Evolutionary conservation across 1,139 yeast species (phyloP).

Genomic region (Blastobotrys aristatus): DNA sequence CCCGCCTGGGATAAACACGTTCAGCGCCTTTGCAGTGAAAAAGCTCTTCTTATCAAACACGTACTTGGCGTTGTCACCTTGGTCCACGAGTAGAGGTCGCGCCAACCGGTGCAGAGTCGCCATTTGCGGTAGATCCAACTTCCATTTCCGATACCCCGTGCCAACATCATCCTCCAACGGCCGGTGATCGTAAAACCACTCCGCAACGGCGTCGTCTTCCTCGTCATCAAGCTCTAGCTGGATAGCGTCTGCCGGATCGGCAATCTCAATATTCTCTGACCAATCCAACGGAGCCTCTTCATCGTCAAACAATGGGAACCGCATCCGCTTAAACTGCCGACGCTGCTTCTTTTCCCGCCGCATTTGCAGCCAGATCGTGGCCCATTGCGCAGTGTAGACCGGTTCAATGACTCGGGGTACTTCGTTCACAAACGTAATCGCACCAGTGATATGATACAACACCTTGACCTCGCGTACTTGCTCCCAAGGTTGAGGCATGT

Average conservation of each 20-base stretch:
- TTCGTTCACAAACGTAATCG: constrained; percentile 92
- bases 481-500: constrained; percentile 99
- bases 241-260: constrained; percentile 68
- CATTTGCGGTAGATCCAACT: constrained; percentile 56
- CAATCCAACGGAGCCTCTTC: constrained; percentile 91
- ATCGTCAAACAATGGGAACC: constrained; percentile 95
- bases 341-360: constrained; percentile 90
- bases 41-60: constrained; percentile 74
- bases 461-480: constrained; percentile 78
- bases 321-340: constrained; percentile 81
- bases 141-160: constrained; percentile 72
- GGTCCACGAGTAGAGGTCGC: constrained; percentile 60
- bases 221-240: constrained; percentile 56
- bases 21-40: constrained; percentile 85
- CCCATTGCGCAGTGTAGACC: constrained; percentile 92
- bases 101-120: constrained; percentile 62
- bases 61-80: constrained; percentile 49
- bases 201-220: constrained; percentile 54
- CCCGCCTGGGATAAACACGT: constrained; percentile 87
- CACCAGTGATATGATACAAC: constrained; percentile 85
- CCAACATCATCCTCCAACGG: constrained; percentile 71
- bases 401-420: constrained; percentile 90
- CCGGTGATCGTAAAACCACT: constrained; percentile 76
- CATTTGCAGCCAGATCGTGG: constrained; percentile 88
- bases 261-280: constrained; percentile 68